Conservation (phyloP, 306 rosid species). For the Prunus armeniaca region DNA sequence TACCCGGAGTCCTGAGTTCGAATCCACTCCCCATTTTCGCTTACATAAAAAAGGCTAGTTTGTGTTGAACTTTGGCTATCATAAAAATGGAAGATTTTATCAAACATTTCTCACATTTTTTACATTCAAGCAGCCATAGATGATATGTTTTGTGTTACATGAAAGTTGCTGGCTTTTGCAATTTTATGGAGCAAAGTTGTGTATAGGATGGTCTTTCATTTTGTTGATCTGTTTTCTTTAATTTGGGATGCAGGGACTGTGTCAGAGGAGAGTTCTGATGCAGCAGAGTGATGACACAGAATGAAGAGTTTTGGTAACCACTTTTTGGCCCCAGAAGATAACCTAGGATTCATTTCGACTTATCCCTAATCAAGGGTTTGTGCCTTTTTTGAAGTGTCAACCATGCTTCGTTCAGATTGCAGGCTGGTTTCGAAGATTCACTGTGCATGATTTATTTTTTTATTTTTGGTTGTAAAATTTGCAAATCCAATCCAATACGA, state of each 20-base stretch:
- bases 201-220: neutral
- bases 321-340: constrained; percentile 17
- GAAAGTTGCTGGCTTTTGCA: neutral
- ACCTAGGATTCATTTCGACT: constrained; percentile 13
- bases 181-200: no score
- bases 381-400: constrained; percentile 15
- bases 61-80: neutral
- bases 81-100: neutral
- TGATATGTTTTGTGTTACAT: neutral
- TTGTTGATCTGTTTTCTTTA: neutral
- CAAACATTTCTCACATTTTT: neutral
- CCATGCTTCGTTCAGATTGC: constrained; percentile 17
- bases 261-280: constrained; percentile 36
- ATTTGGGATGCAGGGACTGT: constrained; percentile 48
- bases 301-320: constrained; percentile 4
- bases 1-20: no score
- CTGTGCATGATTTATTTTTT: constrained; percentile 18
- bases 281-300: constrained; percentile 27
- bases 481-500: constrained; percentile 19
- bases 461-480: constrained; percentile 30
- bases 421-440: constrained; percentile 29
- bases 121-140: neutral
- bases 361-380: constrained; percentile 15
- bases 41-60: neutral
- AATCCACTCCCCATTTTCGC: no score